Base-by-base conservation (phyloP, 2,329 filamentous ascomycete genomes). In the Hypoxylon sp. region DNA sequence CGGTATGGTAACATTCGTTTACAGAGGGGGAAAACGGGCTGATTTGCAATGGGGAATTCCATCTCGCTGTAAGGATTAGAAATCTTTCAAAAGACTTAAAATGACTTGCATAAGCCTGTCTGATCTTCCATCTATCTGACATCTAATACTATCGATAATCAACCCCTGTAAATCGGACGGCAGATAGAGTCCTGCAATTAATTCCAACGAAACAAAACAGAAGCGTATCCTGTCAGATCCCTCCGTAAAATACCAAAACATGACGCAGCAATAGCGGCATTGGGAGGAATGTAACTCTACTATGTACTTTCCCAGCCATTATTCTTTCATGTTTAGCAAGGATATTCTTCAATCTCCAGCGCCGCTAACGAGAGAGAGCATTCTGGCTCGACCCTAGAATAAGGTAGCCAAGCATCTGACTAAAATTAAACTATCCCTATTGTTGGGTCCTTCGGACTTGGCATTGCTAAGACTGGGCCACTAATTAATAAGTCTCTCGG, bases 131-230 rank as follows among this genome's bases (percentile, higher is more conserved):
- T 44, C 39, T n/a, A n/a, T 52, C 35, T 42, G 17, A 51, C 33
- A 58, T 68, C 51, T 55, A 39, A 65, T 50, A 55, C 55, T 56
- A 55, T 60, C 50, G 55, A 64, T 56, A 52, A 37, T 46, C 42
- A 46, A 61, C 46, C 65, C 61, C 29, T 24, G 60, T 22, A 64
- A 29, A 64, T 50, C 51, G 17, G 29, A 54, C 46, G 35, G 50
- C 19, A 54, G 37, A 54, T 39, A 64, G 61, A 26, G 52, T 51
- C 46, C 44, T 52, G 48, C 10, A 67, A 63, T 67, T 56, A 67
- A 63, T 31, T 17, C 42, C 50, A 50, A 67, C 50, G 58, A 57
- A 62, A 66, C 58, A 19, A 51, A 58, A 33, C 22, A 63, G 44
- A 44, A 13, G 57, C 37, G 26, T 58, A 37, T 55, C 31, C 56